Evolutionary conservation across 2,329 filamentous ascomycete species (phyloP), one percentile per base, ranked within the genome.

Genomic region (Colletotrichum cereale): DNA sequence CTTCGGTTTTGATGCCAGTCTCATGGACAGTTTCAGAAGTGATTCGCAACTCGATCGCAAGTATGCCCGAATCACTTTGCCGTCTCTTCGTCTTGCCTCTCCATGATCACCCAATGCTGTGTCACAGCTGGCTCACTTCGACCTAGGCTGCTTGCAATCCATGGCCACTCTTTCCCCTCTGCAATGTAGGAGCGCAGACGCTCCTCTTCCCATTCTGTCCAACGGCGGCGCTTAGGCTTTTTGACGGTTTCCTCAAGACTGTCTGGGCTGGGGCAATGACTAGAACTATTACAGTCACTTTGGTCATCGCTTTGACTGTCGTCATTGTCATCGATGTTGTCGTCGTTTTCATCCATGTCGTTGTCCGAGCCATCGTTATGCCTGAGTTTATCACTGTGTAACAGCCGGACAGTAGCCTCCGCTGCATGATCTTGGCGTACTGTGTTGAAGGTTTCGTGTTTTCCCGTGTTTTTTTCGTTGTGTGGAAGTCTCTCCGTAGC

Each of bases 21-120:
- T 47, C 2, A 11, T 8, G 24, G 12, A 16, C 8, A 47, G 44
- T 47, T n/a, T 47, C 44, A 11, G 8, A 47, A 24, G 44, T 24
- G 2, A 4, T 47, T 47, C 2, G 44, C 8, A 47, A 47, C 44
- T 47, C 18, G 18, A 12, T 52, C 29, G 48, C 24, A 52, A 52
- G 11, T 52, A 52, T 21, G 26, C 16, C 24, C 18, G 26, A 52
- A 40, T 57, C 21, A 40, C 55, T 66, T 66, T 66, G n/a, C 44
- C 24, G 3, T 18, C 44, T 44, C 48, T 44, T 42, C 44, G 6
- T 60, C 44, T 47, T 52, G 34, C 53, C 48, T 60, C 31, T 24
- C 31, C n/a, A 66, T 60, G 3, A 66, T 66, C 24, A 34, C 53
- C 63, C 31, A 66, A 44, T 66, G 53, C 38, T 60, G 31, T 40